Base-by-base conservation (phyloP, 1,284 basidiomycete genomes). In the Marasmius tenuissimus region DNA sequence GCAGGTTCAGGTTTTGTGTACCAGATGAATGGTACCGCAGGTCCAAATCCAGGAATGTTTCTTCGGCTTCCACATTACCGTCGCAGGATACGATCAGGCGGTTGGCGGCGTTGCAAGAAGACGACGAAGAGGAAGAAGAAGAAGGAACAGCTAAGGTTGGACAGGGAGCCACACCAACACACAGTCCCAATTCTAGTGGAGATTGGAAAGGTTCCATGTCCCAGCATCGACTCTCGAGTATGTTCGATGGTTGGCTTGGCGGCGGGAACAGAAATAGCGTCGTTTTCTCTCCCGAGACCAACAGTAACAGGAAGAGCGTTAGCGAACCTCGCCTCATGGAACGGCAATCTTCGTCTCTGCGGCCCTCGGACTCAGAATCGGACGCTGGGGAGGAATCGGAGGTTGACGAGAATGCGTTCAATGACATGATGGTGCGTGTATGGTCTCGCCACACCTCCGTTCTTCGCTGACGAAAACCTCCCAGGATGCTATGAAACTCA, bases 21-120 rank as follows among this genome's bases (percentile, higher is more conserved):
- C 91, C 91, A 1, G 88, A 92, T 53, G 87, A 89, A 71, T 92
- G 91, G 91, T 92, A 87, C 71, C 85, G 88, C 54, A 82, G 90
- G 16, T 85, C 84, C 38, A 88, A 81, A 61, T 81, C 86, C 16
- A 81, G 85, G 1, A 77, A 73, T 34, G 68, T 81, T 0, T 79
- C 82, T 10, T 78, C 79, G 14, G 69, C 76, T 8, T 83, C 79
- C 4, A 69, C 77, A 27, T 78, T 78, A 51, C 82, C 84, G 12
- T 85, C 83, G 2, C 81, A 86, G 37, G 75, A 78, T 9, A 85
- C 84, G 0, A 73, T 85, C 52, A 75, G 75, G 50, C 78, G 78
- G 4, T 73, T 85, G 4, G 81, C 79, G n/a, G 78, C 83, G 6
- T 68, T 85, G 34, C 77, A 84, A 64, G 83, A 84, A 65, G 83